Evolutionary conservation across 139 green algal species (phyloP).

Genomic region (Coelastrella sp.): DNA sequence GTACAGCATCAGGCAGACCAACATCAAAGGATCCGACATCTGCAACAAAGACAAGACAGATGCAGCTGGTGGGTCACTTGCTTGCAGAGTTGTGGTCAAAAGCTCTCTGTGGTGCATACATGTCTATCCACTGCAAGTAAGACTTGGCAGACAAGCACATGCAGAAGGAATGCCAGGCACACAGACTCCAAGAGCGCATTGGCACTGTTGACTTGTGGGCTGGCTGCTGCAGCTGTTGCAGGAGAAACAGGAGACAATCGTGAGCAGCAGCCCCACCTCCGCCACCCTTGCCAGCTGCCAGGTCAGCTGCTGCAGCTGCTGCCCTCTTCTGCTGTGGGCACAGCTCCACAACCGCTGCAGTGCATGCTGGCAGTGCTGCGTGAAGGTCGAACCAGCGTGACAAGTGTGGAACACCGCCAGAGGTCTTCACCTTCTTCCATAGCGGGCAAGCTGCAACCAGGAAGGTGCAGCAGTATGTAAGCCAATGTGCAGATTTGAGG

Average conservation of each 20-base stretch:
- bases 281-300: slow-evolving; percentile 49
- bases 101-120: too few relatives aligned
- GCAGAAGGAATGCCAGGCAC: too few relatives aligned
- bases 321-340: slow-evolving; percentile 57
- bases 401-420: slow-evolving; percentile 77
- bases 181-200: too few relatives aligned
- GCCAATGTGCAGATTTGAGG: too few relatives aligned
- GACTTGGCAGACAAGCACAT: too few relatives aligned
- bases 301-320: slow-evolving; percentile 45
- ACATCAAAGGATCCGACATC: slow-evolving; percentile 89
- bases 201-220: too few relatives aligned
- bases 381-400: slow-evolving; percentile 86
- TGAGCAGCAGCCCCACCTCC: slow-evolving; percentile 43
- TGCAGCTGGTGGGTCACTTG: too few relatives aligned
- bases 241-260: background rate
- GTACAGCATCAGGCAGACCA: slow-evolving; percentile 78
- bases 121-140: too few relatives aligned
- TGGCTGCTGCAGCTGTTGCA: background rate
- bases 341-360: slow-evolving; percentile 56
- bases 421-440: slow-evolving; percentile 78
- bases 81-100: too few relatives aligned
- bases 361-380: slow-evolving; percentile 58
- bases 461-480: background rate
- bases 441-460: slow-evolving; percentile 62
- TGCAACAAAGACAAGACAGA: slow-evolving; percentile 1